Evolutionary conservation across 2,329 filamentous ascomycete species (phyloP).

Genomic region (Alternaria sp.): DNA sequence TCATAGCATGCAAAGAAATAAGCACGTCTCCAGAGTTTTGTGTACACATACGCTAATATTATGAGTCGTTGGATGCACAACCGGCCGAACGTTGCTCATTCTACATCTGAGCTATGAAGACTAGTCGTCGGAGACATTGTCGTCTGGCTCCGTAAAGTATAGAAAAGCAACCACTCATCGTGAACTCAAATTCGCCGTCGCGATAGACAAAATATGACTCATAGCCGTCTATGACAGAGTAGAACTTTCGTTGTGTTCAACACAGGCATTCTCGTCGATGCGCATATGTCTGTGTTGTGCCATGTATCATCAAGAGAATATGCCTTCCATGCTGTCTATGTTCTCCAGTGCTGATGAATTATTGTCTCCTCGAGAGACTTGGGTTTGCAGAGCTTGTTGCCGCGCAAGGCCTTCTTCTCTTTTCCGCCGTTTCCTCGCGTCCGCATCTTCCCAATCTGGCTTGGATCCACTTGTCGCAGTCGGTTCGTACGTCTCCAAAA

Average conservation of each 20-base stretch:
- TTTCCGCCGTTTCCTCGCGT: constrained; percentile 48
- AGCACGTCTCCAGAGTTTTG: background rate
- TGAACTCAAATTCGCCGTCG: background rate
- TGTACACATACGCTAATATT: constrained; percentile 8
- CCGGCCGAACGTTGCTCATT: background rate
- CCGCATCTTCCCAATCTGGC: constrained; percentile 51
- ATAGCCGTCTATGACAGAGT: background rate
- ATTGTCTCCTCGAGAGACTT: background rate
- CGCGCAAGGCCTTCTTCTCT: constrained; percentile 57
- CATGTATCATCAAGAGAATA: constrained; percentile 2
- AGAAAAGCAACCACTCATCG: background rate
- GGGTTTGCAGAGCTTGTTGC: constrained; percentile 48
- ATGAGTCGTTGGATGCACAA: background rate
- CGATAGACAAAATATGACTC: background rate
- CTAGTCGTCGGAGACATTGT: background rate
- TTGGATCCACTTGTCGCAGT: constrained; percentile 6
- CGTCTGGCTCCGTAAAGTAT: background rate
- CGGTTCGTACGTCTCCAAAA: constrained; percentile 47
- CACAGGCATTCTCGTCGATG: background rate
- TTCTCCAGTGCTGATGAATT: background rate
- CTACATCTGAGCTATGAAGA: background rate
- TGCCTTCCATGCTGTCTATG: background rate
- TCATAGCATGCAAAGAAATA: background rate
- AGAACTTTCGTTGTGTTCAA: background rate
- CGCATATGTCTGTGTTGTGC: background rate